A percentile compares a stretch with the other conserved stretches of the same genome.
These are phyloP conservation scores for Fusarium neocosmosporiellum DNA, from an alignment of 2,329 filamentous ascomycete species.

Conservation along the genomic window DNA sequence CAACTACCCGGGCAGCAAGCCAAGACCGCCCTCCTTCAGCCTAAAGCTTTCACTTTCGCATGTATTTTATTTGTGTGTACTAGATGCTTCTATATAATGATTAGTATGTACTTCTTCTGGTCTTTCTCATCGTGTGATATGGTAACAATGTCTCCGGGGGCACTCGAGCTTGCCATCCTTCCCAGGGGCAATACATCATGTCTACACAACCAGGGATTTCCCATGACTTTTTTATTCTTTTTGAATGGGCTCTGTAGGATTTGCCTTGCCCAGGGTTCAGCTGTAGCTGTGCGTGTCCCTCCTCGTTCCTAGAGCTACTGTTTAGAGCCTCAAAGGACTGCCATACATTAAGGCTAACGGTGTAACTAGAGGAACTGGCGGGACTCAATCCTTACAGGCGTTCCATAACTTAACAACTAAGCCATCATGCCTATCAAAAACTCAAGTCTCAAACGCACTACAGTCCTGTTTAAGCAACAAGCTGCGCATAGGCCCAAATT, in stretches of 20 bases:
- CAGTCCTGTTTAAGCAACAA: no score
- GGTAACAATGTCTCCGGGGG: neutral
- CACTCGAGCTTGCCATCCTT: neutral
- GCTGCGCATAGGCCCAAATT: neutral
- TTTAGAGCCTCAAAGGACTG: neutral
- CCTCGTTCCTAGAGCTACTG: neutral
- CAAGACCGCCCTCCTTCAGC: no score
- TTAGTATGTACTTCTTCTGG: accelerated
- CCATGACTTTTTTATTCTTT: neutral
- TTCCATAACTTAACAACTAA: neutral
- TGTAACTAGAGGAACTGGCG: no score
- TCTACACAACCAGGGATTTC: neutral
- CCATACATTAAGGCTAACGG: no score
- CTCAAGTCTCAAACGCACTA: no score
- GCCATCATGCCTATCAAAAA: neutral
- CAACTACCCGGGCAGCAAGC: neutral
- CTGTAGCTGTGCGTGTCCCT: neutral
- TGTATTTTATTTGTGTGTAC: neutral
- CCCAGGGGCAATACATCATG: neutral
- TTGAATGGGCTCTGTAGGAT: neutral
- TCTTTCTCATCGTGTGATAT: neutral
- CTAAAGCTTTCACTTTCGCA: no score
- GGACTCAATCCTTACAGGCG: neutral
- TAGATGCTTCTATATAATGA: accelerated
- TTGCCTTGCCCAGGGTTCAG: no score